phyloP scores from a whole-genome alignment of 306 rosid genomes.

The Vicia villosa region DNA sequence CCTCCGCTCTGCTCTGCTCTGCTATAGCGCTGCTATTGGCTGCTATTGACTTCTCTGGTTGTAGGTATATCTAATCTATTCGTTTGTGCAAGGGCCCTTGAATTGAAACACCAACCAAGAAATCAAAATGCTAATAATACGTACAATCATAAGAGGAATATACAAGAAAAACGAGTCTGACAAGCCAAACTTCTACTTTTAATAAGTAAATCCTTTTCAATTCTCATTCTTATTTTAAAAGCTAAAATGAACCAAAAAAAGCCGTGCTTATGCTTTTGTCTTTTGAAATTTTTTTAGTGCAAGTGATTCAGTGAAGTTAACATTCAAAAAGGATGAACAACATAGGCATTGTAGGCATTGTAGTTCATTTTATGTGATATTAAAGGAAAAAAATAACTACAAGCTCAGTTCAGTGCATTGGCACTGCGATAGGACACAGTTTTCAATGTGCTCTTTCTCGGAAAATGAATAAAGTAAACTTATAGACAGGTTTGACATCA shows the following conservation, averaged over 20 bases:
- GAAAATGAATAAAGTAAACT: conserved; percentile 14
- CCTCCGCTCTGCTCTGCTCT: too few species aligned
- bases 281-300: not conserved
- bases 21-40: too few species aligned
- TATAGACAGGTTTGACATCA: conserved; percentile 14
- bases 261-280: not conserved
- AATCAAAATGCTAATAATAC: conserved; percentile 13
- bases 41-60: too few species aligned
- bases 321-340: conserved; percentile 1
- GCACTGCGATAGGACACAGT: conserved; percentile 2
- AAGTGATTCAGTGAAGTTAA: conserved; percentile 22
- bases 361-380: not conserved
- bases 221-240: conserved; percentile 20
- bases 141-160: conserved; percentile 8
- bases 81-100: not conserved
- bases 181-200: not conserved
- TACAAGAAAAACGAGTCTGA: not conserved
- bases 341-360: not conserved
- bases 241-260: conserved; percentile 1
- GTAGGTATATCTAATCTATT: conserved; percentile 4
- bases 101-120: conserved; percentile 24
- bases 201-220: conserved; percentile 4
- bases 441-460: conserved; percentile 3
- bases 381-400: conserved; percentile 6
- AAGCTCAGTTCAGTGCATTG: conserved; percentile 5